phyloP scores from a whole-genome alignment of 345 rosid species.

The Mallotus nudiflorus region DNA sequence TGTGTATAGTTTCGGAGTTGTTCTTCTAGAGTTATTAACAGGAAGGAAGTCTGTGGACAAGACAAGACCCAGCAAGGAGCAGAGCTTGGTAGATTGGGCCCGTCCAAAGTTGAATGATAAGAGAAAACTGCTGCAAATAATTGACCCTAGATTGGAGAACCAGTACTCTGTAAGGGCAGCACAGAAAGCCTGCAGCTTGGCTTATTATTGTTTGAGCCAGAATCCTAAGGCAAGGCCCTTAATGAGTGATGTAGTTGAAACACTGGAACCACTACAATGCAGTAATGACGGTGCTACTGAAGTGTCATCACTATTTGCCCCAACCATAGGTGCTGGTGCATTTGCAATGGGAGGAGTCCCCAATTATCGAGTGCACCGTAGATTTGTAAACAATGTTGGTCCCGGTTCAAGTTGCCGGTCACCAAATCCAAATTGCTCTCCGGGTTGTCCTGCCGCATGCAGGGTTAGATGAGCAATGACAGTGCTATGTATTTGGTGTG shows the following conservation, averaged over 20 bases:
- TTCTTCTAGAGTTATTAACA: conserved; percentile 83
- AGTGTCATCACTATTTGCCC: conserved; percentile 40
- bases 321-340: conserved; percentile 40
- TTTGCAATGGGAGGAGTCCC: conserved; percentile 77
- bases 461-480: conserved; percentile 68
- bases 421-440: conserved; percentile 74
- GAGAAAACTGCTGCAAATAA: conserved; percentile 80
- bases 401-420: conserved; percentile 79
- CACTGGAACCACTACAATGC: conserved; percentile 86
- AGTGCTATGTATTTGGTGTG: conserved; percentile 47
- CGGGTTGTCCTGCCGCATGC: conserved; percentile 76
- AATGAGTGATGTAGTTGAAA: conserved; percentile 96
- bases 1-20: conserved; percentile 96
- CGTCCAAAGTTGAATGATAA: conserved; percentile 93
- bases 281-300: conserved; percentile 44
- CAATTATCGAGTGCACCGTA: conserved; percentile 55
- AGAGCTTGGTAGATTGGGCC: conserved; percentile 97
- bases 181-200: conserved; percentile 94
- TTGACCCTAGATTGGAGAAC: conserved; percentile 83
- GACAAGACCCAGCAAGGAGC: conserved; percentile 93
- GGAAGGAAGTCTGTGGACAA: conserved; percentile 96
- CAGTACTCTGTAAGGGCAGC: conserved; percentile 93
- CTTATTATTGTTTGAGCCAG: conserved; percentile 89
- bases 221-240: conserved; percentile 97
- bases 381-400: conserved; percentile 67